phyloP scores from a whole-genome alignment of 2,329 filamentous ascomycete genomes.

The Apiospora sp. region DNA sequence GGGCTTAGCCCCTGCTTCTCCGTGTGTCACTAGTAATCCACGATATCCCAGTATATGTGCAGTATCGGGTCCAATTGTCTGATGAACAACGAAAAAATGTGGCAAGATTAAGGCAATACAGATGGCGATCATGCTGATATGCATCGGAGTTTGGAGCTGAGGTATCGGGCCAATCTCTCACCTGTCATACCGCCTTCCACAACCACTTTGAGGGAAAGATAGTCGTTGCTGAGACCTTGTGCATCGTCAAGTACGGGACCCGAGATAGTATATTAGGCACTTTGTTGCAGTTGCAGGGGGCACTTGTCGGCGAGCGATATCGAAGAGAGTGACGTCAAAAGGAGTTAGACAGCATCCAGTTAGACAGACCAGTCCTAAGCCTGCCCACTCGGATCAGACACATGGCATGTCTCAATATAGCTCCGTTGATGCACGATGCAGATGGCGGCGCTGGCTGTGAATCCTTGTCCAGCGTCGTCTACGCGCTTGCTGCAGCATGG shows the following conservation, averaged over 20 bases:
- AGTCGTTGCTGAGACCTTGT: background rate
- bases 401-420: conserved; percentile 14
- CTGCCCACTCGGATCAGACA: background rate
- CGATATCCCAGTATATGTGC: conserved; percentile 38
- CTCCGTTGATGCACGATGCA: conserved; percentile 12
- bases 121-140: background rate
- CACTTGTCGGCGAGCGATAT: background rate
- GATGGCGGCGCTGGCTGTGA: conserved; percentile 16
- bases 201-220: background rate
- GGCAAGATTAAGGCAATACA: background rate
- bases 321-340: background rate
- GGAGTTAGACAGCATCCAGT: background rate
- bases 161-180: background rate
- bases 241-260: background rate
- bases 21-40: conserved; percentile 29
- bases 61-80: background rate
- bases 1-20: conserved; percentile 10
- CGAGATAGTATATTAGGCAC: background rate
- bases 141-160: conserved; percentile 11
- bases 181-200: background rate
- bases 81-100: background rate
- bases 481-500: conserved; percentile 17
- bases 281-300: conserved; percentile 14
- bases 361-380: background rate
- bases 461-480: conserved; percentile 19